Conservation (phyloP, 176 grass and related monocot genomes). For the Phragmites australis region DNA sequence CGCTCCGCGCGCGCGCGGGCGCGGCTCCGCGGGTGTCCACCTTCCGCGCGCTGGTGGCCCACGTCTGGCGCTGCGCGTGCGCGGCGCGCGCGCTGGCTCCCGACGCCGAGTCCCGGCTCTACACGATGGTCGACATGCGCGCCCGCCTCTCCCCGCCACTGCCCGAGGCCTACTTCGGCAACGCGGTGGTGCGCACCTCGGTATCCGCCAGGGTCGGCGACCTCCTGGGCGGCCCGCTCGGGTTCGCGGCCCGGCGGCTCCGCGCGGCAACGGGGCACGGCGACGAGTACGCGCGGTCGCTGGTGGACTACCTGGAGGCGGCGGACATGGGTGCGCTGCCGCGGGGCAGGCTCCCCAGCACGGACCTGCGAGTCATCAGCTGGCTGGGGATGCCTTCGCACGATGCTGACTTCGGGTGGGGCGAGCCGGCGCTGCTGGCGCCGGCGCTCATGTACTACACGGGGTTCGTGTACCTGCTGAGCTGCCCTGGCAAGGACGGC, state of each 20-base stretch:
- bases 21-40: constrained; percentile 6
- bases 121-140: constrained; percentile 59
- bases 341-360: constrained; percentile 3
- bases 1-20: constrained; percentile 29
- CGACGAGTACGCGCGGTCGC: constrained; percentile 45
- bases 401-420: constrained; percentile 68
- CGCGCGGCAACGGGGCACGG: constrained; percentile 31
- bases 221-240: not conserved
- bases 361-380: constrained; percentile 57
- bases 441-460: constrained; percentile 44
- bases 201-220: constrained; percentile 37
- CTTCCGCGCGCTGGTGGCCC: constrained; percentile 50
- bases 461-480: constrained; percentile 52
- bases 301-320: constrained; percentile 51
- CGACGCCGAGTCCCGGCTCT: constrained; percentile 40
- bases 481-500: constrained; percentile 38
- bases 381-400: constrained; percentile 58
- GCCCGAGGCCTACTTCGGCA: constrained; percentile 53
- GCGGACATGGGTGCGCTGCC: constrained; percentile 5
- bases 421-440: constrained; percentile 44
- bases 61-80: constrained; percentile 61
- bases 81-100: constrained; percentile 33
- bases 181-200: constrained; percentile 46
- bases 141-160: constrained; percentile 43
- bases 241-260: constrained; percentile 14